Conservation (phyloP, 2,329 filamentous ascomycete genomes). For the Pseudogymnoascus verrucosus region DNA sequence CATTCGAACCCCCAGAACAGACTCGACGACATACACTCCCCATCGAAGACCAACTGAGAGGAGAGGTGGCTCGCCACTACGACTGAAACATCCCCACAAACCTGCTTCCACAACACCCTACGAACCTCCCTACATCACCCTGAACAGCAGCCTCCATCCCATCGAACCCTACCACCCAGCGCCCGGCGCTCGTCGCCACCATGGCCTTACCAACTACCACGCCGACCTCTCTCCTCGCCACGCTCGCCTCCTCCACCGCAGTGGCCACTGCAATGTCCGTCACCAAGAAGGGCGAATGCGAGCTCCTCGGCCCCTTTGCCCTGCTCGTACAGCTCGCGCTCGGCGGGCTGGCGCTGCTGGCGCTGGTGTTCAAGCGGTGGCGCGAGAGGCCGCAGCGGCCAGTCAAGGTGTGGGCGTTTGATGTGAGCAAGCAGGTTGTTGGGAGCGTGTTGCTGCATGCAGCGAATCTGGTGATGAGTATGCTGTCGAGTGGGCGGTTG, state of each 20-base stretch:
- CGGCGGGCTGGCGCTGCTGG: conserved; percentile 71
- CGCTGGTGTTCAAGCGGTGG: conserved; percentile 89
- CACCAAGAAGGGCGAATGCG: conserved; percentile 61
- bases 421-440: conserved; percentile 94
- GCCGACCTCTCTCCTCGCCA: conserved; percentile 18
- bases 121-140: not conserved
- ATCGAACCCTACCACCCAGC: not conserved
- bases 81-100: not conserved
- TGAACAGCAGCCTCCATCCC: not conserved
- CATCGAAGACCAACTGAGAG: not conserved
- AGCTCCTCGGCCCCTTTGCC: conserved; percentile 82
- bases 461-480: conserved; percentile 91
- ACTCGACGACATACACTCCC: not conserved
- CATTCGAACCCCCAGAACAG: not conserved
- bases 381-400: conserved; percentile 85
- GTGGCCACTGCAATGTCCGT: conserved; percentile 26
- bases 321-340: conserved; percentile 83
- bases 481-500: conserved; percentile 85
- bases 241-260: conserved; percentile 26
- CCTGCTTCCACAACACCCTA: not conserved
- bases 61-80: conserved; percentile 5
- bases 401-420: conserved; percentile 95
- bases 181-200: not conserved
- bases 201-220: conserved; percentile 21
- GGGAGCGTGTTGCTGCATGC: conserved; percentile 86